Evolutionary conservation across 23 red algal species (phyloP).

Genomic region (Porphyridium purpureum): DNA sequence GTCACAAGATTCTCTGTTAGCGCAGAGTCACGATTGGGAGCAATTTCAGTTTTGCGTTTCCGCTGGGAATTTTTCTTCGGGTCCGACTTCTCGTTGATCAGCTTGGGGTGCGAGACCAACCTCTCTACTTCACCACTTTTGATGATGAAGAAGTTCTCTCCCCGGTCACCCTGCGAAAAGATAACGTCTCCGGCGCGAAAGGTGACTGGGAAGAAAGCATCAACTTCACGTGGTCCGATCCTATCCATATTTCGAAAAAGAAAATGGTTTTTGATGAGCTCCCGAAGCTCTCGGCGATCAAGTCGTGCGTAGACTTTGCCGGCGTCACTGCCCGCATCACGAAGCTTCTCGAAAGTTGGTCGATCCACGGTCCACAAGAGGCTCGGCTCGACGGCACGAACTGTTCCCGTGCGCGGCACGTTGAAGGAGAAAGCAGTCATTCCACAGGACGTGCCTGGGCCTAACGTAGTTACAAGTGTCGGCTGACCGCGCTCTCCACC

Average conservation of each 20-base stretch:
- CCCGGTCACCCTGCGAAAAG: constrained; percentile 77
- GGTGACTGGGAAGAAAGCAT: constrained; percentile 73
- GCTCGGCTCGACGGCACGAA: constrained; percentile 70
- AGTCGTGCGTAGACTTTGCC: constrained; percentile 36
- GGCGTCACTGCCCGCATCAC: constrained; percentile 40
- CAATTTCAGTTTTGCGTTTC: too few species aligned
- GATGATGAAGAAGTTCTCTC: constrained; percentile 96
- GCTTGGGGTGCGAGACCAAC: constrained; percentile 45
- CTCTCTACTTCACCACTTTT: constrained; percentile 84
- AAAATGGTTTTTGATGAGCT: constrained; percentile 63
- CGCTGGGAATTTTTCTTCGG: not conserved
- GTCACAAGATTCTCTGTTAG: constrained; percentile 14
- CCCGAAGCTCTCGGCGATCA: constrained; percentile 41
- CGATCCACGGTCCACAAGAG: constrained; percentile 80
- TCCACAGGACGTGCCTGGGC: constrained; percentile 67
- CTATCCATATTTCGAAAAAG: constrained; percentile 79
- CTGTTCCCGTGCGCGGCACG: constrained; percentile 36
- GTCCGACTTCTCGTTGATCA: not conserved
- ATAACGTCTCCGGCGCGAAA: constrained; percentile 78
- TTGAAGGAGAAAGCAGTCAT: constrained; percentile 72
- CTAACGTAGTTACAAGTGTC: constrained; percentile 54
- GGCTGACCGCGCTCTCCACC: constrained; percentile 52
- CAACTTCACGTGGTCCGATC: constrained; percentile 59
- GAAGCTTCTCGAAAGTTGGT: constrained; percentile 80
- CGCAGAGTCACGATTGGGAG: too few species aligned